Evolutionary conservation across 805 yeast species (phyloP), one percentile per base, ranked within the genome.

Genomic region (Sporopachydermia quercuum): DNA sequence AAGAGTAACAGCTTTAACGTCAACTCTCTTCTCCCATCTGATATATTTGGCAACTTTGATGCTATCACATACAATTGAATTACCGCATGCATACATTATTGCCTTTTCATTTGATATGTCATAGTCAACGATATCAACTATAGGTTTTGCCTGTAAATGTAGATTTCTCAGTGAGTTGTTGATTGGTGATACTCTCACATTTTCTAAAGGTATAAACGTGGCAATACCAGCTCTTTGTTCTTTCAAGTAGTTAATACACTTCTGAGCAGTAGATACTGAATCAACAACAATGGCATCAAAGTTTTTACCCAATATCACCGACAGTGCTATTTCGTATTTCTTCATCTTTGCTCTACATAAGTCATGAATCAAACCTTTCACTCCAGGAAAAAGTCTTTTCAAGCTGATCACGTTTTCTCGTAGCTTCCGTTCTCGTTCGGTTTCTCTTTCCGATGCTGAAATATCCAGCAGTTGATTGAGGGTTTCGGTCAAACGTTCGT

Each of bases 281-380:
- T 85, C 94, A 4, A 91, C 98, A 15, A 91, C 69, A 14, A 91
- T 71, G 0, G 96, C 71, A 56, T 91, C 94, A 49, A 78, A 71
- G 49, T 81, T 70, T 43, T 72, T 70, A 5, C 96, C 97, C 18
- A 91, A 61, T 4, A 81, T 71, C 0, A 89, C 78, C 19, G 80
- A 71, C 30, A 86, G 68, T 0, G 96, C 94, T 4, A 64, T 48
- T 37, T 80, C 85, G 54, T 74, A 86, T 49, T 73, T 78, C 42
- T 72, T 72, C 47, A 78, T 78, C 40, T 72, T 66, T 15, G 96
- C 94, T 41, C 74, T 74, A 37, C 89, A 81, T 17, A 87, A 63
- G 50, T 86, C 96, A 46, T 74, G 69, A 3, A 89, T 74, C 6
- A 85, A 56, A 2, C 96, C 97, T 47, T 70, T 70, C 2, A 91